Base-by-base conservation (phyloP, 2,329 filamentous ascomycete genomes). In the Ceratocystis huliohia region DNA sequence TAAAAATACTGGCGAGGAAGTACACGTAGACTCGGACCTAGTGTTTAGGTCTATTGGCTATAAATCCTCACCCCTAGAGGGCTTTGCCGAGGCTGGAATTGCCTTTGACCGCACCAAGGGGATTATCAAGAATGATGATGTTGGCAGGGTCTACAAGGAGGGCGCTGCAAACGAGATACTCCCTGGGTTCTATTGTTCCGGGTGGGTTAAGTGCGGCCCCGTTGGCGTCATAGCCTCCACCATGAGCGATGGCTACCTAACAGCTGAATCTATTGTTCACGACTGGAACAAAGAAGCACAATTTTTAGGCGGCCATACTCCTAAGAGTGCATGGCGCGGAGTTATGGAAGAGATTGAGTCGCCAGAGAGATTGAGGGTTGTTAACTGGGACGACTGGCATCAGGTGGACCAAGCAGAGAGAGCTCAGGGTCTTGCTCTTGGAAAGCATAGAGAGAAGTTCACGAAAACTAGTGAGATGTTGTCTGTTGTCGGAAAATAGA, bases 21-120 rank as follows among this genome's bases (percentile, higher is more conserved):
- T 81, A 2, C 74, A 80, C 3, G 71, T 96, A 4, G 79, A 84
- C 0, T 85, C 91, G 0, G 81, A 85, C 5, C 73, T 93, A 3
- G 91, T 90, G 17, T 96, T 99, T 76, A 85, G 91, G 20, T 96
- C 91, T n/a, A 92, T 99, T 56, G 94, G 94, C 5, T 99, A 99
- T 77, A 91, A 90, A 71, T 92, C 91, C 0, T 81, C 87, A 41
- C 80, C 90, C 0, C 77, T 99, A 0, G 81, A 85, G 0, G 93
- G 91, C 0, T 87, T 97, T 69, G 75, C 80, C 1, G 83, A 88
- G 3, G 77, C 93, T 0, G 87, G 86, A 1, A 84, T 96, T 56
- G 84, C 86, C 7, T 99, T 99, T 72, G 86, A 97, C 73, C 75
- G 82, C 1, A 78, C 78, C 6, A 82, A 82, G 2, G 94, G 93